These are phyloP conservation scores for Starmerella davenportii DNA, from an alignment of 805 yeast species.

Conservation along the genomic window DNA sequence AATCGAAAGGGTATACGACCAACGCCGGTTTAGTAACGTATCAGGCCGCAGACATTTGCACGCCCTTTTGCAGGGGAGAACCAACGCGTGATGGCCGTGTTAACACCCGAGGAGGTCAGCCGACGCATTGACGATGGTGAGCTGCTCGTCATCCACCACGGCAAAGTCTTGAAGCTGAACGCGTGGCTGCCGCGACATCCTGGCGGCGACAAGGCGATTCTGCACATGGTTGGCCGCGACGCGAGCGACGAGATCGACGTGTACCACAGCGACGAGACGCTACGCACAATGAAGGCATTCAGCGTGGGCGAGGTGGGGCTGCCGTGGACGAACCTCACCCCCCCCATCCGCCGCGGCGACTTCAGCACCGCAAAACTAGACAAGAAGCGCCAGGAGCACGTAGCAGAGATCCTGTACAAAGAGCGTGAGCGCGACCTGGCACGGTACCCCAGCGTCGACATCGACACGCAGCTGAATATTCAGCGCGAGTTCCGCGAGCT, in stretches of 20 bases:
- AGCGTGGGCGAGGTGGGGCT: slow-evolving; percentile 46
- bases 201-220: slow-evolving; percentile 73
- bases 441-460: slow-evolving; percentile 46
- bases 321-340: slow-evolving; percentile 57
- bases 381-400: slow-evolving; percentile 31
- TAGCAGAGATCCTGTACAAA: slow-evolving; percentile 40
- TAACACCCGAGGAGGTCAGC: slow-evolving; percentile 33
- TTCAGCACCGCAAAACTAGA: slow-evolving; percentile 22
- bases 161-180: slow-evolving; percentile 45
- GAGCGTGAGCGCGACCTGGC: slow-evolving; percentile 39
- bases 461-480: slow-evolving; percentile 41
- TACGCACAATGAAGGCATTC: slow-evolving; percentile 34
- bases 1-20: too few species aligned
- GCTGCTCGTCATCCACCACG: slow-evolving; percentile 47
- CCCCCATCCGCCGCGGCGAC: slow-evolving; percentile 75
- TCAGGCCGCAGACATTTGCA: too few species aligned
- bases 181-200: slow-evolving; percentile 63
- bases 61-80: too few species aligned
- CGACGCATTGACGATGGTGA: slow-evolving; percentile 49
- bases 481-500: slow-evolving; percentile 41
- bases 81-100: neutral
- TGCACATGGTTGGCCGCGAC: slow-evolving; percentile 74
- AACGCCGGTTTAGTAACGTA: too few species aligned
- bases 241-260: slow-evolving; percentile 85
- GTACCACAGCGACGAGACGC: slow-evolving; percentile 50